These are phyloP conservation scores for Saccharomyces hybrid DNA, from an alignment of 1,139 yeast genomes.

Conservation along the genomic window DNA sequence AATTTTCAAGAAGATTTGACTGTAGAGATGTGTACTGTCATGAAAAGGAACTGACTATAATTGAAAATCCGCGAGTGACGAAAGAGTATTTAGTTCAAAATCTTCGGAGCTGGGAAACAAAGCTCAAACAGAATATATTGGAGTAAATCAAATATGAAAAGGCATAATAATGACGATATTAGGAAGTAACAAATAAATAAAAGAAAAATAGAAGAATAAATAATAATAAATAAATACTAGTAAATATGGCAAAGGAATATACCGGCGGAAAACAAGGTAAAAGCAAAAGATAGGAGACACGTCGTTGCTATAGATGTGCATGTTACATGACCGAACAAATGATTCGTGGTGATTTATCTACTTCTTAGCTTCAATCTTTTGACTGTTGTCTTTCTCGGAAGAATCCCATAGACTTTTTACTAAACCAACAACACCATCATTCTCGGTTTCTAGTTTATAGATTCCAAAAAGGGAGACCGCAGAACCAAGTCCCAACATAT, in stretches of 20 bases:
- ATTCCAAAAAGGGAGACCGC: conserved; percentile 58
- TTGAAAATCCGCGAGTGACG: conserved; percentile 5
- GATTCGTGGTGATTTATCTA: not conserved
- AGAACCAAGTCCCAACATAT: conserved; percentile 57
- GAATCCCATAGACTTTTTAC: conserved; percentile 36
- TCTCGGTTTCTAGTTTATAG: conserved; percentile 61
- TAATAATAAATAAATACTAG: not conserved
- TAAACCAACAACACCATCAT: conserved; percentile 51
- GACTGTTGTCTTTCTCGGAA: conserved; percentile 6
- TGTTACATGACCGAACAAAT: not conserved
- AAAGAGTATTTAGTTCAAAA: conserved; percentile 7
- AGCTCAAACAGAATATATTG: not conserved
- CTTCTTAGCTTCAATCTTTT: conserved; percentile 3
- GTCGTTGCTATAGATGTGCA: not conserved
- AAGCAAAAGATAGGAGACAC: not conserved
- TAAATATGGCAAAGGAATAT: not conserved
- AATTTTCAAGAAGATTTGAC: conserved; percentile 12
- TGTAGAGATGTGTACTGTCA: conserved; percentile 26
- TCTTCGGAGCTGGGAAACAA: conserved; percentile 12
- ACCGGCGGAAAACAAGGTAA: not conserved
- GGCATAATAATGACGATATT: not conserved
- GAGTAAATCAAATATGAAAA: not conserved
- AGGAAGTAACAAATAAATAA: conserved; percentile 5
- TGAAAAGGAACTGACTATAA: conserved; percentile 16
- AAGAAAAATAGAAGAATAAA: not conserved